Evolutionary conservation across 495 filamentous ascomycete genomes (phyloP).

Genomic region (Xylaria telfairii): DNA sequence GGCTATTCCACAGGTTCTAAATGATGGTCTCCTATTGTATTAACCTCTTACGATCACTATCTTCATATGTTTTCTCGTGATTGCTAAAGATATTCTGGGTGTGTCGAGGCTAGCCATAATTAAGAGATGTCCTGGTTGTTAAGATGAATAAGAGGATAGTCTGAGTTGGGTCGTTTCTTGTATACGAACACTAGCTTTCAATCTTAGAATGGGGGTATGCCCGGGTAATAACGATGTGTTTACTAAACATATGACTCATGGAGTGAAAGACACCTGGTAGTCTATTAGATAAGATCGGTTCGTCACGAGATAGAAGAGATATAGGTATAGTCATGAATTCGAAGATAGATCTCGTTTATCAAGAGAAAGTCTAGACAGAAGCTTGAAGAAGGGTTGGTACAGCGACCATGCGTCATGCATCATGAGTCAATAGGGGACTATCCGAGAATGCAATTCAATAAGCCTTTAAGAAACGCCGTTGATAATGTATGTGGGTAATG

Average conservation of each 20-base stretch:
- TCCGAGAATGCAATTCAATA: slow-evolving; percentile 4
- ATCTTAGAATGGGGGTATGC: neutral
- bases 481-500: slow-evolving; percentile 25
- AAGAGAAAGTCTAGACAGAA: neutral
- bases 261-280: neutral
- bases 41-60: no score
- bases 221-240: neutral
- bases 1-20: neutral
- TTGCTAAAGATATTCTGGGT: neutral
- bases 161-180: neutral
- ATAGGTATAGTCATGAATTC: neutral
- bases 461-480: slow-evolving; percentile 31
- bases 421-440: neutral
- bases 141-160: neutral
- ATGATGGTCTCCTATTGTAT: neutral
- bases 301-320: neutral
- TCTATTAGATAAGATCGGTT: neutral
- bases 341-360: neutral
- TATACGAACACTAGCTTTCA: neutral
- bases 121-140: neutral
- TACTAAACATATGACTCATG: no score
- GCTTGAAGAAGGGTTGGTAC: neutral
- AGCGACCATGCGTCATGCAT: no score
- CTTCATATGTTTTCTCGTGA: neutral
- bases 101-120: neutral